A percentile compares a stretch with the other conserved stretches of the same genome.
phyloP scores from a whole-genome alignment of 139 green algal species.

The Chlamydomonas sp. region DNA sequence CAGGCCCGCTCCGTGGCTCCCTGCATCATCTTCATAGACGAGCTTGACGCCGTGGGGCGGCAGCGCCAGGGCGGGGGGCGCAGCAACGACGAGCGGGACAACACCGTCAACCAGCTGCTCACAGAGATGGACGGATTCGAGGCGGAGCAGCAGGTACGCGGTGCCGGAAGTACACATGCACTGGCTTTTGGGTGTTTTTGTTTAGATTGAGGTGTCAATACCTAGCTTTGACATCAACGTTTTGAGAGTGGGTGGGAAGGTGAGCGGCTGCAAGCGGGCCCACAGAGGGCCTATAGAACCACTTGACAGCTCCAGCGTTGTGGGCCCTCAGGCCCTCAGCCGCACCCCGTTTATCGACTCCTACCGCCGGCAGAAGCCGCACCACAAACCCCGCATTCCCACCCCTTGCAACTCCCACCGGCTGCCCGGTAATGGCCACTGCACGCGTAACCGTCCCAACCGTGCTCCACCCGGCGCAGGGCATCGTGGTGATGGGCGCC shows the following conservation, averaged over 20 bases:
- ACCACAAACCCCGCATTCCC: neutral
- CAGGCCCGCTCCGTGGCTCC: conserved; percentile 82
- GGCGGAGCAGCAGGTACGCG: conserved; percentile 59
- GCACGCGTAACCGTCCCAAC: neutral
- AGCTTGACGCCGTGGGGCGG: conserved; percentile 93
- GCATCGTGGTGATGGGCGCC: conserved; percentile 93
- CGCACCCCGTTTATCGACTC: too few relatives aligned
- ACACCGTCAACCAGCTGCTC: conserved; percentile 94
- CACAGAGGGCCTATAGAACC: too few relatives aligned
- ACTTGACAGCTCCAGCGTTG: too few relatives aligned
- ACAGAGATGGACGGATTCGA: conserved; percentile 95
- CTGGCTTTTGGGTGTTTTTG: too few relatives aligned
- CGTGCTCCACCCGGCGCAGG: neutral
- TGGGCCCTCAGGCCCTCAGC: too few relatives aligned
- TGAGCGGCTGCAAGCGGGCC: too few relatives aligned
- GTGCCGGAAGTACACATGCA: neutral
- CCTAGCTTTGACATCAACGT: too few relatives aligned
- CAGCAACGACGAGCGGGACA: conserved; percentile 94
- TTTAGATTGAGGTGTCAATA: too few relatives aligned
- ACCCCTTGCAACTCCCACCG: neutral
- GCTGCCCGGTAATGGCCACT: neutral
- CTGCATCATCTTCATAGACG: conserved; percentile 98
- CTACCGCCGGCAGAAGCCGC: too few relatives aligned
- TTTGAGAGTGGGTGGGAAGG: too few relatives aligned
- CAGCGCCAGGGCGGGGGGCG: conserved; percentile 68